These are phyloP conservation scores for Pseudonitzschia multiseries DNA, from an alignment of 108 stramenopile genomes.

Conservation along the genomic window DNA sequence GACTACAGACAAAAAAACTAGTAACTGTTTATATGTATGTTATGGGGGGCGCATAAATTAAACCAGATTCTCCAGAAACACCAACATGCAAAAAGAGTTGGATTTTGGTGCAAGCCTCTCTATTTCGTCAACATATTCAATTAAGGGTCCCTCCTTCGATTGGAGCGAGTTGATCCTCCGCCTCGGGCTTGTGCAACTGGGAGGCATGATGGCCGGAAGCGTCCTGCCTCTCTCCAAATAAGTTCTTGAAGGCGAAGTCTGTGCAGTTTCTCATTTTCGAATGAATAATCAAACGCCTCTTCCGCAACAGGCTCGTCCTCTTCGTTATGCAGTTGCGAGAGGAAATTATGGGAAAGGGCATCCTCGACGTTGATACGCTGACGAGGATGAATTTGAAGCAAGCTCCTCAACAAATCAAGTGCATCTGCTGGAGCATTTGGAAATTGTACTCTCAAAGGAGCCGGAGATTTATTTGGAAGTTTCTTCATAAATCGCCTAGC, in stretches of 20 bases:
- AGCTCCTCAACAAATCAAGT: constrained; percentile 85
- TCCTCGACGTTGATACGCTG: constrained; percentile 88
- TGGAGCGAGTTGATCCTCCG: constrained; percentile 2
- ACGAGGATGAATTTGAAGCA: constrained; percentile 92
- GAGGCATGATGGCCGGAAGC: constrained; percentile 78
- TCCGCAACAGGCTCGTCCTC: constrained; percentile 82
- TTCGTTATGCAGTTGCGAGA: constrained; percentile 81
- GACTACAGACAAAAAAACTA: background rate
- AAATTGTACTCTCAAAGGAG: constrained; percentile 66
- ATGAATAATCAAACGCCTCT: constrained; percentile 71
- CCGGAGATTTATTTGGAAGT: constrained; percentile 67
- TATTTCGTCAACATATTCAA: constrained; percentile 4
- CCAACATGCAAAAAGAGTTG: background rate
- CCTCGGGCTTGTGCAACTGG: constrained; percentile 62
- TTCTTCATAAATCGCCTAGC: constrained; percentile 91
- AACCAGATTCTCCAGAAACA: background rate
- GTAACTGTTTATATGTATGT: constrained; percentile 2
- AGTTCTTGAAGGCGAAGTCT: constrained; percentile 80
- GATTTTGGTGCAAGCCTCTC: constrained; percentile 11
- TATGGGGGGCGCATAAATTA: constrained; percentile 3
- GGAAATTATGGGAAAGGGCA: constrained; percentile 92
- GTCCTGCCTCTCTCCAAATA: constrained; percentile 89
- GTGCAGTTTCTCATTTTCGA: constrained; percentile 85
- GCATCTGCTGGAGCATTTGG: constrained; percentile 79
- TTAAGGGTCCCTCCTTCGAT: constrained; percentile 32